Percentiles rank a stretch among this genome's conserved stretches.
Conservation (phyloP, 73 alveolate species). For the Tetrahymena malaccensis region DNA sequence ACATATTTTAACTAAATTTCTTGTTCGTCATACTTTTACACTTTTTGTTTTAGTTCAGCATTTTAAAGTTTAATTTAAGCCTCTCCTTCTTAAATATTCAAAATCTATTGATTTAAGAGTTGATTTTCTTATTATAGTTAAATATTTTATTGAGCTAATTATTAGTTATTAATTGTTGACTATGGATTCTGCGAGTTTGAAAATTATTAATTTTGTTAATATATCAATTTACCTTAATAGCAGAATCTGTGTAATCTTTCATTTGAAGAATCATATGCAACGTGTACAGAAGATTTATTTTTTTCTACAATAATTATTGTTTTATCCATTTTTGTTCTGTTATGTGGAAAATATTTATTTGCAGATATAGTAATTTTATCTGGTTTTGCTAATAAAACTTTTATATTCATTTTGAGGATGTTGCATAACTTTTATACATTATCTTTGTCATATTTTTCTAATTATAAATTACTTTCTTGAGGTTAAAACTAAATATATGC, state of each 20-base stretch:
- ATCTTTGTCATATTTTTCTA: background rate
- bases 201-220: background rate
- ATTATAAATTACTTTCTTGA: background rate
- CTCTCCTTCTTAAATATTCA: background rate
- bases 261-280: background rate
- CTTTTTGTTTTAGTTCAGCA: background rate
- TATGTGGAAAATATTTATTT: background rate
- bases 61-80: background rate
- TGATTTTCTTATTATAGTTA: background rate
- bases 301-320: background rate
- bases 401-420: background rate
- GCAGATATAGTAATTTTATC: background rate
- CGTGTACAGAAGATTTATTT: background rate
- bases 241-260: background rate
- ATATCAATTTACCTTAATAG: background rate
- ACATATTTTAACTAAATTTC: background rate
- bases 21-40: background rate
- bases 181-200: background rate
- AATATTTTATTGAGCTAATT: too few species aligned
- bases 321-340: background rate
- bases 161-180: too few species aligned
- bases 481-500: background rate
- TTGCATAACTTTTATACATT: background rate
- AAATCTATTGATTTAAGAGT: background rate
- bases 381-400: background rate